phyloP scores from a whole-genome alignment of 257 asterid species.

The Leonotis leonurus region DNA sequence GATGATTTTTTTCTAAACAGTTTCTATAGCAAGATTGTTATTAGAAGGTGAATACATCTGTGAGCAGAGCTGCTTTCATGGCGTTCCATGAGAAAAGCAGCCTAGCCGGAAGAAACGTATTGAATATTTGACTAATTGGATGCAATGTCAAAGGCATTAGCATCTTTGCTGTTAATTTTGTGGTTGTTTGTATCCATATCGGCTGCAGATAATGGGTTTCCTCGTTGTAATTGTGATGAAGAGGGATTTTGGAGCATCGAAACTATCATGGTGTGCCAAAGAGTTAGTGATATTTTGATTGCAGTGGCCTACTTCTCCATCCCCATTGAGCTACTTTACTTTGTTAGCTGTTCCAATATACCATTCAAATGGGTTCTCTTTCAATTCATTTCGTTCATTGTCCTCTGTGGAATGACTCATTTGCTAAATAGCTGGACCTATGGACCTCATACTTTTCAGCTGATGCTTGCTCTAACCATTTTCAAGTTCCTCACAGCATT shows the following conservation, averaged over 20 bases:
- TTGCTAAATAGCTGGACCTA: constrained; percentile 85
- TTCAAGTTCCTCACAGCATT: constrained; percentile 81
- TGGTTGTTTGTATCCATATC: constrained; percentile 28
- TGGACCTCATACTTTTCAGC: constrained; percentile 76
- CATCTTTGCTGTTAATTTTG: constrained; percentile 37
- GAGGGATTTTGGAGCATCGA: constrained; percentile 75
- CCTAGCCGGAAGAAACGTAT: constrained; percentile 10
- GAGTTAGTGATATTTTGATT: constrained; percentile 73
- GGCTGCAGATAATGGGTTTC: constrained; percentile 36
- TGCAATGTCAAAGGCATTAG: constrained; percentile 57
- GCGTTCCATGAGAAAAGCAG: background rate
- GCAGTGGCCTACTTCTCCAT: constrained; percentile 94
- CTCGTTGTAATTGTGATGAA: constrained; percentile 71
- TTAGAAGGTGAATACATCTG: too few species aligned
- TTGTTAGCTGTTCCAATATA: constrained; percentile 65
- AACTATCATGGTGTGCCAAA: constrained; percentile 58
- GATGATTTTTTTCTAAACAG: constrained; percentile 8
- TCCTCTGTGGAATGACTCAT: constrained; percentile 98
- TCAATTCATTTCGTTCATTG: constrained; percentile 77
- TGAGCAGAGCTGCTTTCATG: constrained; percentile 14
- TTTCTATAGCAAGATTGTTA: too few species aligned
- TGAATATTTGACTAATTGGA: constrained; percentile 30
- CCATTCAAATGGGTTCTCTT: constrained; percentile 94
- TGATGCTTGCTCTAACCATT: constrained; percentile 72
- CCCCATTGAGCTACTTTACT: constrained; percentile 89